Evolutionary conservation across 139 green algal species (phyloP).

Genomic region (Chlamydomonas asymmetrica): DNA sequence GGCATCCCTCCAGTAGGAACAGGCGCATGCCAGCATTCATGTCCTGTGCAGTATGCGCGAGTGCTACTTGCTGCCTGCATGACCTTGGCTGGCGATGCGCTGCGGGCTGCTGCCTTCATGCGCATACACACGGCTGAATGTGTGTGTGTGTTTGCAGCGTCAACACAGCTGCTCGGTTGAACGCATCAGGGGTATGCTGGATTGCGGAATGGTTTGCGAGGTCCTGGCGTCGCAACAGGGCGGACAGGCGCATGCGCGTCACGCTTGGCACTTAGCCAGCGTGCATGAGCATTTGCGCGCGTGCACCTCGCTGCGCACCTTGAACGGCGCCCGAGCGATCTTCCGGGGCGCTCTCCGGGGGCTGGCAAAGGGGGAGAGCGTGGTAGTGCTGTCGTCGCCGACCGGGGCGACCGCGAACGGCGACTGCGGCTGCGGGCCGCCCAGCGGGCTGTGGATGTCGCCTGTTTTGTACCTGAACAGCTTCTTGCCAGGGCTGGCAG

Average conservation of each 20-base stretch:
- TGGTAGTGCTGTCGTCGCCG: slow-evolving; percentile 40
- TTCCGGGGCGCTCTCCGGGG: slow-evolving; percentile 67
- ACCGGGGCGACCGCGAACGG: slow-evolving; percentile 75
- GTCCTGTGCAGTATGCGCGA: too few relatives aligned
- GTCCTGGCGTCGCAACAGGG: too few relatives aligned
- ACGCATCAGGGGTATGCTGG: too few relatives aligned
- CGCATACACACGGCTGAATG: neutral
- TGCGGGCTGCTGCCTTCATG: too few relatives aligned
- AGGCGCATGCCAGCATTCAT: too few relatives aligned
- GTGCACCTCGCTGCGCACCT: slow-evolving; percentile 53
- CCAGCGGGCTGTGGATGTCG: slow-evolving; percentile 61
- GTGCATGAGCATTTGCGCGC: neutral
- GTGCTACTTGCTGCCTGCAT: too few relatives aligned
- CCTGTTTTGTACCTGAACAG: slow-evolving; percentile 79
- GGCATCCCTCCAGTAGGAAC: too few relatives aligned
- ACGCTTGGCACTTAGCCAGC: neutral
- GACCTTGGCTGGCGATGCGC: too few relatives aligned
- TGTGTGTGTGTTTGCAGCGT: slow-evolving; percentile 7
- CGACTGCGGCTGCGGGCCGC: slow-evolving; percentile 53
- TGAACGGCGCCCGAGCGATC: slow-evolving; percentile 92
- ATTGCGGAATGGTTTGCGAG: too few relatives aligned
- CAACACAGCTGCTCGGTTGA: too few relatives aligned
- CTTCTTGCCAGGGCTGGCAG: slow-evolving; percentile 36
- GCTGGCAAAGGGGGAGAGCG: slow-evolving; percentile 32
- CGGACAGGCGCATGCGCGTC: too few relatives aligned